phyloP scores from a whole-genome alignment of 2,329 filamentous ascomycete genomes.

The Calonectria multiphialidica region DNA sequence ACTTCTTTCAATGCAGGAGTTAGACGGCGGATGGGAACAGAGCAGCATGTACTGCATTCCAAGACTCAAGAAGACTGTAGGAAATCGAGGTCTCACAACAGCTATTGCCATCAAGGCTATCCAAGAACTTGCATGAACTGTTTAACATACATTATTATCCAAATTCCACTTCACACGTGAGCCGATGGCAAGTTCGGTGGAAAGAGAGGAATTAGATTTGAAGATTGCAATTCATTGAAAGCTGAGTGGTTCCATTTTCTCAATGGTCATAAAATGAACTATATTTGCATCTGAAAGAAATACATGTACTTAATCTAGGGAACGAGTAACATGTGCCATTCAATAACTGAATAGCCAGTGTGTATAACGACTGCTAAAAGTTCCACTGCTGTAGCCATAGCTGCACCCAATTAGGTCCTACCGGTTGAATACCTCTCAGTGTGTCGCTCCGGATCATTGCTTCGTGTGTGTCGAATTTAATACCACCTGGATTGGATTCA shows the following conservation, averaged over 20 bases:
- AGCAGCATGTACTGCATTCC: neutral
- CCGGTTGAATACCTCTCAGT: neutral
- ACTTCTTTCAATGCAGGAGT: neutral
- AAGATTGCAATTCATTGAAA: too few relatives aligned
- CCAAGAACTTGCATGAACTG: too few relatives aligned
- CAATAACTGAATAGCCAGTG: too few relatives aligned
- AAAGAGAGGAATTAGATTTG: too few relatives aligned
- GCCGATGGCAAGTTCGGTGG: too few relatives aligned
- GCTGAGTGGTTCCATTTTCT: too few relatives aligned
- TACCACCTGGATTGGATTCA: neutral
- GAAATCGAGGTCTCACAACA: too few relatives aligned
- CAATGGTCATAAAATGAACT: too few relatives aligned
- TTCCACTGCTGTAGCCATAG: neutral
- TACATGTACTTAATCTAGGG: neutral
- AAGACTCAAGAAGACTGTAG: neutral
- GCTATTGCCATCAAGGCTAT: too few relatives aligned
- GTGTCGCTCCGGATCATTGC: neutral
- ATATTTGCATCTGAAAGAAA: too few relatives aligned
- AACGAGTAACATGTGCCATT: neutral
- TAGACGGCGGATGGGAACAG: neutral
- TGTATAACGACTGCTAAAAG: neutral
- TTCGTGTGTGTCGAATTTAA: neutral
- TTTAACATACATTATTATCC: too few relatives aligned
- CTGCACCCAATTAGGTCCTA: neutral
- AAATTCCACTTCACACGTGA: too few relatives aligned